Conservation (phyloP, 31 red algal species). For the Odonthalia washingtoniensis region DNA sequence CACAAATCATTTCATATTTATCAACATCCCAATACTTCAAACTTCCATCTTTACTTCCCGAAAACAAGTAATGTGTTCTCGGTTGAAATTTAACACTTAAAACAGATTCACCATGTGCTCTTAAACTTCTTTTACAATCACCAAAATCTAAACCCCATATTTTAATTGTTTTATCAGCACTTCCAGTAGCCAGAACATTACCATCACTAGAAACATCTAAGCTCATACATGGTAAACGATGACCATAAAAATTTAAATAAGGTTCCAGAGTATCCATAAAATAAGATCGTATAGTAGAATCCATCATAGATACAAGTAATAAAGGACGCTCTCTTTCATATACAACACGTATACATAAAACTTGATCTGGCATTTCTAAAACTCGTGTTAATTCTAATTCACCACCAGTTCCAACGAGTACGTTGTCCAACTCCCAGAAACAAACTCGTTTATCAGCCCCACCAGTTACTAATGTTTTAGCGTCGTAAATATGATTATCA, state of each 20-base stretch:
- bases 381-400: constrained; percentile 60
- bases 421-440: constrained; percentile 81
- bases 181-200: constrained; percentile 88
- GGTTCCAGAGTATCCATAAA: constrained; percentile 79
- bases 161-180: constrained; percentile 95
- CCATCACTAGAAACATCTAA: constrained; percentile 94
- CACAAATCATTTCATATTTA: constrained; percentile 76
- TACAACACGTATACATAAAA: constrained; percentile 75
- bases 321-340: constrained; percentile 66
- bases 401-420: constrained; percentile 45
- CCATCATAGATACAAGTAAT: constrained; percentile 88
- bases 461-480: constrained; percentile 69
- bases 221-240: constrained; percentile 88
- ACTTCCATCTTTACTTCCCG: constrained; percentile 87
- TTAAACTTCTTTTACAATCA: constrained; percentile 91
- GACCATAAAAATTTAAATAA: constrained; percentile 93
- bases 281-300: constrained; percentile 91
- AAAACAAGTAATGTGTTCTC: constrained; percentile 91
- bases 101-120: constrained; percentile 87
- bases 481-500: constrained; percentile 65
- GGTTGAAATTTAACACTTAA: constrained; percentile 84
- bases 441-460: constrained; percentile 87
- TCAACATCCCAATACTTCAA: constrained; percentile 98
- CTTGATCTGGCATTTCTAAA: constrained; percentile 83
- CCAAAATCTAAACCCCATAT: constrained; percentile 99